These are phyloP conservation scores for Candida odintsovae DNA, from an alignment of 805 yeast species.

Conservation along the genomic window DNA sequence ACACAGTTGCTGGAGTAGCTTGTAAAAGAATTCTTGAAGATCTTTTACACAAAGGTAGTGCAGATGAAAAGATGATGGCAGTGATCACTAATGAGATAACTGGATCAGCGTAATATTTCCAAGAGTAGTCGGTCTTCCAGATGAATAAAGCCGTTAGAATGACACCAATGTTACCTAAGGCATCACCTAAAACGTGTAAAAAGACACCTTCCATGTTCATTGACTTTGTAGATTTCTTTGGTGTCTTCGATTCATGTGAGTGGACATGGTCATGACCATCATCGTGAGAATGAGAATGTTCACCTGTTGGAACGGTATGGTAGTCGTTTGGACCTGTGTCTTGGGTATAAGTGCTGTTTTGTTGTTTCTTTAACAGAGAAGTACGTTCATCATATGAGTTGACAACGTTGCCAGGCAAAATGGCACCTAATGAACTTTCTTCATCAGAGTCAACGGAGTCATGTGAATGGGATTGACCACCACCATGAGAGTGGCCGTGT, in stretches of 20 bases:
- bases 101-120: conserved; percentile 89
- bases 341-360: conserved; percentile 9
- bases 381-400: conserved; percentile 25
- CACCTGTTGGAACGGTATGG: conserved; percentile 7
- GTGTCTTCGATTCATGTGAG: conserved; percentile 11
- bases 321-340: conserved; percentile 18
- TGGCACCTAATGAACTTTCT: conserved; percentile 23
- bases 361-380: conserved; percentile 8
- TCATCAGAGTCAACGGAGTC: conserved; percentile 16
- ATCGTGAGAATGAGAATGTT: conserved; percentile 1
- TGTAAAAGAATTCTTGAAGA: conserved; percentile 85
- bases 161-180: conserved; percentile 92
- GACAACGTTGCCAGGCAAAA: conserved; percentile 44
- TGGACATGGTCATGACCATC: conserved; percentile 10
- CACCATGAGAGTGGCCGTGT: conserved; percentile 55
- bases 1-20: conserved; percentile 83
- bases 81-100: conserved; percentile 81
- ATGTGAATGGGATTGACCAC: conserved; percentile 37
- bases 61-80: conserved; percentile 81
- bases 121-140: conserved; percentile 86
- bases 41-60: conserved; percentile 81
- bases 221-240: conserved; percentile 40
- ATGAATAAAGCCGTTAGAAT: conserved; percentile 84
- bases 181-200: conserved; percentile 93
- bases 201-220: conserved; percentile 97